Evolutionary conservation across 306 rosid species (phyloP), one percentile per base, ranked within the genome.

Genomic region (Cucurbita pepo): DNA sequence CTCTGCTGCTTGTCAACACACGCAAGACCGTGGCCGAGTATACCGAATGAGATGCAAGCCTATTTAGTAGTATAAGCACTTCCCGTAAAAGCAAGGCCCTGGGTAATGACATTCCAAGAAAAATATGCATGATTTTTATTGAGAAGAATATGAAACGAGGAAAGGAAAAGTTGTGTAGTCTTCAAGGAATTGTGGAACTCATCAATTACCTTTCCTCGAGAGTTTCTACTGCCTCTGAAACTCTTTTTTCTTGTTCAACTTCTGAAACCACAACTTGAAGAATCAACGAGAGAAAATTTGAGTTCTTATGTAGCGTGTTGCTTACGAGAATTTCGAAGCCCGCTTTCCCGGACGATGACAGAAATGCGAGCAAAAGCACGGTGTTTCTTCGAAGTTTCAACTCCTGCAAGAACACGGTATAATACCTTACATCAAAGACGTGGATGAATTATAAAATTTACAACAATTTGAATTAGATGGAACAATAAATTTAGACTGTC

Each of bases 81-180:
- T 93, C 98, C 73, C 98, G 85, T 15, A 90, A 79, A 67, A 90
- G 83, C 84, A 90, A 85, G n/a, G 92, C 86, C 94, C 98, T 93
- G 18, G 78, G 67, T 30, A 65, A 78, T 25, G 76, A 76, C 56
- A 53, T 36, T 15, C n/a, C 12, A 37, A 60, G 59, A 61, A 71
- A 55, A 67, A 41, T 13, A 37, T 1, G 13, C 41, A 19, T 19
- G 61, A 56, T 3, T 9, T 56, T 14, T 14, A 56, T 18, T 18
- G 10, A 7, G 59, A 21, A 10, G 14, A 21, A 9, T 22, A 3
- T 55, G 60, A 55, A 55, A 22, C 1, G 7, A 56, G 61, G 37
- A 56, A 56, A 56, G 61, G 7, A 22, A 22, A 10, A 19, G 12
- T 56, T 56, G 37, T 21, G 10, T 54, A 6, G 8, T 19, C 13